Evolutionary conservation across 2,329 filamentous ascomycete species (phyloP), one percentile per base, ranked within the genome.

Genomic region (Apiospora kogelbergensis): DNA sequence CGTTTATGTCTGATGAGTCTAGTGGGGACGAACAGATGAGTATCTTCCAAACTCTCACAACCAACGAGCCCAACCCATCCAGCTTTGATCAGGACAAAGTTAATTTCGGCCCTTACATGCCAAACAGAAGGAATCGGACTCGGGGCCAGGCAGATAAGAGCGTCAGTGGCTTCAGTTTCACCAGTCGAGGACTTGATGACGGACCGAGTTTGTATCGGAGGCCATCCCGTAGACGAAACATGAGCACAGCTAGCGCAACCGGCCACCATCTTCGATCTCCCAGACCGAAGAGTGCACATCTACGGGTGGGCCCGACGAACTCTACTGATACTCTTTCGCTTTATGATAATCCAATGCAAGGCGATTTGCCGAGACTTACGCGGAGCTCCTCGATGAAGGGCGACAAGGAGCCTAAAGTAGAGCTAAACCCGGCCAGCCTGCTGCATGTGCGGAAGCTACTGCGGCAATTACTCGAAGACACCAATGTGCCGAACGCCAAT

Each of bases 1-100:
- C 94, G 42, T 99, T 97, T 80, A 92, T 99, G 85, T 99, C 96
- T 7, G 96, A 99, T 78, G 94, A 93, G 64, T 97, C 95, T 1
- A 98, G 94, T 75, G 95, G 93, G 45, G 95, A 97, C 74, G 95
- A 99, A 73, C 93, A 97, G 74, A 91, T 95, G 81, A 95, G 91
- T 76, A 91, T 98, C 15, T 93, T 97, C 80, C 90, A 92, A 1
- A 90, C 88, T 7, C 86, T 91, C 82, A 84, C 94, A n/a, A 89
- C 87, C 68, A 86, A 87, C 63, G 90, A 91, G 69, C 81, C 88
- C 24, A 85, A 89, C 13, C 86, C 89, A 20, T 86, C 89, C 22
- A 92, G 88, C 70, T 87, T 88, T 33, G 94, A 97, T 66, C 88
- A 89, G 67, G 95, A 97, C 71, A 92, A 89, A 74, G 82, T 89